A percentile compares a stretch with the other conserved stretches of the same genome.
phyloP scores from a whole-genome alignment of 2,329 filamentous ascomycete species.

The Domatiomyces globalis region DNA sequence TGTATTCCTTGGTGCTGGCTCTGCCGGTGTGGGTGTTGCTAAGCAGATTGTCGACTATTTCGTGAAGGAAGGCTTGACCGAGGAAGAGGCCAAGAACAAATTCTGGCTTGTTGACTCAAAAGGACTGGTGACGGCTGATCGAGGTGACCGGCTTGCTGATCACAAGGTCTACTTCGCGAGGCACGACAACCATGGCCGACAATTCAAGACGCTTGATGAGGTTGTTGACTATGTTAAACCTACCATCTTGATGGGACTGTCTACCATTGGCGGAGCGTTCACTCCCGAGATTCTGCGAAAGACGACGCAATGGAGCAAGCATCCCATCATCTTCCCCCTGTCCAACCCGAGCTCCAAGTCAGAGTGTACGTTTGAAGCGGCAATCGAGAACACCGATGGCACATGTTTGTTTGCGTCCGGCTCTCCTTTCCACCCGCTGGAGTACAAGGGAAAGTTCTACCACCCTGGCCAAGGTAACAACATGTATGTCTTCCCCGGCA shows the following conservation, averaged over 20 bases:
- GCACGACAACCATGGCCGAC: conserved; percentile 49
- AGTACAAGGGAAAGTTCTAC: conserved; percentile 53
- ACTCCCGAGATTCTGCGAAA: conserved; percentile 68
- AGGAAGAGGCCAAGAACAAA: conserved; percentile 73
- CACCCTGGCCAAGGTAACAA: conserved; percentile 66
- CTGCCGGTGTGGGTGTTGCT: conserved; percentile 89
- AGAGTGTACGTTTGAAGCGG: conserved; percentile 93
- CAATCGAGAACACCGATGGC: conserved; percentile 79
- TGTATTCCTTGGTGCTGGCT: conserved; percentile 91
- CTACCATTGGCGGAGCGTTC: conserved; percentile 88
- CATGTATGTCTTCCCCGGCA: conserved; percentile 92
- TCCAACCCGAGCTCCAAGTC: conserved; percentile 94
- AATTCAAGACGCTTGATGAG: conserved; percentile 66
- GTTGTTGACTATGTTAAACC: conserved; percentile 92
- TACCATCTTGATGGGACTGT: conserved; percentile 84
- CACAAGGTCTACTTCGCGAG: conserved; percentile 62
- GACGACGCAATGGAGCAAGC: conserved; percentile 50
- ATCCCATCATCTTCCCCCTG: conserved; percentile 87
- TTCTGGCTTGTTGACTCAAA: conserved; percentile 98
- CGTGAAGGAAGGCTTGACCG: conserved; percentile 75
- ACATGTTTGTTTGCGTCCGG: conserved; percentile 88
- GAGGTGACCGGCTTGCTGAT: conserved; percentile 83
- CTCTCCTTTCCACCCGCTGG: conserved; percentile 70
- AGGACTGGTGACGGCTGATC: conserved; percentile 83
- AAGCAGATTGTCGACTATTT: conserved; percentile 98